Conservation (phyloP, 2,329 filamentous ascomycete species). For the Beauveria asiatica region DNA sequence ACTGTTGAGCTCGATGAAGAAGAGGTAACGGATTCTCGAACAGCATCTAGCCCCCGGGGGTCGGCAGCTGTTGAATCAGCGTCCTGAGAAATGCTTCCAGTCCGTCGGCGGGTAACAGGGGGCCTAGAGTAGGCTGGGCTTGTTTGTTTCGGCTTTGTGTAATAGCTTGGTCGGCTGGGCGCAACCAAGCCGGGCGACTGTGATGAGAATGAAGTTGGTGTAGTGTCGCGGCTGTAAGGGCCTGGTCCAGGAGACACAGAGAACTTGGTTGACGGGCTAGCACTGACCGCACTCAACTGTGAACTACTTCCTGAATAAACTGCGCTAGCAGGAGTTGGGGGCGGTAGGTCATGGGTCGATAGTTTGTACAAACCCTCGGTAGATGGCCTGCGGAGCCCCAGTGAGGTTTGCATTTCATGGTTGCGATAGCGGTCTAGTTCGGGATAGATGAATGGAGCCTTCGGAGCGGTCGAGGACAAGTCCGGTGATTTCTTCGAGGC, state of each 20-base stretch:
- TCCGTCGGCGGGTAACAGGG: conserved; percentile 50
- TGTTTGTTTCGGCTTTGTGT: conserved; percentile 41
- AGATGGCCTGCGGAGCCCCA: conserved; percentile 22
- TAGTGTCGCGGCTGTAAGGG: conserved; percentile 67
- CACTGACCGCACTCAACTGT: conserved; percentile 51
- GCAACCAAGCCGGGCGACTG: conserved; percentile 57
- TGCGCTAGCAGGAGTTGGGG: conserved; percentile 47
- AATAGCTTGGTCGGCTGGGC: conserved; percentile 33
- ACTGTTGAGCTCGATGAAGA: conserved; percentile 66
- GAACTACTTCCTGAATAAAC: conserved; percentile 51
- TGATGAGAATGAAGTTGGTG: conserved; percentile 69
- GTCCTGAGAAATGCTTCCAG: conserved; percentile 46
- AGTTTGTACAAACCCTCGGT: conserved; percentile 47
- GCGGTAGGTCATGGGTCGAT: conserved; percentile 57
- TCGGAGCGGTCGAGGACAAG: conserved; percentile 27
- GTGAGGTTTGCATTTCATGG: conserved; percentile 28
- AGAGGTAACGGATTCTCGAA: conserved; percentile 62
- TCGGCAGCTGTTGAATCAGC: conserved; percentile 37
- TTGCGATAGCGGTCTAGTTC: conserved; percentile 54
- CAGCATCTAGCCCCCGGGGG: conserved; percentile 51
- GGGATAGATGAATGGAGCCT: conserved; percentile 44
- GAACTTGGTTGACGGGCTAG: conserved; percentile 66
- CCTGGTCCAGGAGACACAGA: conserved; percentile 63
- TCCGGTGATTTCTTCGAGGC: conserved; percentile 34
- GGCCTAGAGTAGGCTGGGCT: conserved; percentile 50